Percentiles rank a stretch among this genome's conserved stretches.
Evolutionary conservation across 225 moss, liverwort and hornwort species (phyloP).

Genomic region (Neckera pumila): DNA sequence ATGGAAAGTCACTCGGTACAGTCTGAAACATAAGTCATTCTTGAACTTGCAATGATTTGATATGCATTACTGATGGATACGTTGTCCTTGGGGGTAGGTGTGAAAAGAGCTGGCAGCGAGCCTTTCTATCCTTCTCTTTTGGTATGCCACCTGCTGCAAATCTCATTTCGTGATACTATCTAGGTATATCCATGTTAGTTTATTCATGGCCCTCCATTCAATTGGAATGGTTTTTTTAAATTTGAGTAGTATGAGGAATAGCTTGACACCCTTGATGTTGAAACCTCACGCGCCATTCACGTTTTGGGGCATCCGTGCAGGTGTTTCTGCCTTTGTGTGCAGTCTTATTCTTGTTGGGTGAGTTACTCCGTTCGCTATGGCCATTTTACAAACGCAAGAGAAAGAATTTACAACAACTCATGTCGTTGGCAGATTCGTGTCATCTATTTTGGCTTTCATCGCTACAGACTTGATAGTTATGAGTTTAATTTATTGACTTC

Average conservation of each 20-base stretch:
- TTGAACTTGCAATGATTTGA: neutral
- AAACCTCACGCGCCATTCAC: neutral
- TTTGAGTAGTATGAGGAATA: neutral
- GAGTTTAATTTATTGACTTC: neutral
- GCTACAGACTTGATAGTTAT: neutral
- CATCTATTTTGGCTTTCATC: neutral
- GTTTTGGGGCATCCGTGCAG: conserved; percentile 16
- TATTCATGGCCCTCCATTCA: neutral
- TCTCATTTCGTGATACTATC: neutral
- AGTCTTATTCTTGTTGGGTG: conserved; percentile 51
- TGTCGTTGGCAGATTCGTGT: neutral
- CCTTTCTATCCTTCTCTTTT: conserved; percentile 48
- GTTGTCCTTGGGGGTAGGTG: conserved; percentile 21
- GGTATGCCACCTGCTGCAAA: conserved; percentile 16
- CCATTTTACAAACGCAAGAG: neutral
- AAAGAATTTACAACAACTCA: neutral
- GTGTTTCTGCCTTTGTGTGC: conserved; percentile 46
- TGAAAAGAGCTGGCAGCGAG: conserved; percentile 48
- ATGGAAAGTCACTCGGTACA: neutral
- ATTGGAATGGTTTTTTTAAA: neutral
- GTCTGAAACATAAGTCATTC: neutral
- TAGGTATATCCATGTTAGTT: neutral
- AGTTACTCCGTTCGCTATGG: neutral
- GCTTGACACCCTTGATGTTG: neutral
- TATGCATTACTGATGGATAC: neutral